phyloP scores from a whole-genome alignment of 2,329 filamentous ascomycete species.

The Leptographium flavum region DNA sequence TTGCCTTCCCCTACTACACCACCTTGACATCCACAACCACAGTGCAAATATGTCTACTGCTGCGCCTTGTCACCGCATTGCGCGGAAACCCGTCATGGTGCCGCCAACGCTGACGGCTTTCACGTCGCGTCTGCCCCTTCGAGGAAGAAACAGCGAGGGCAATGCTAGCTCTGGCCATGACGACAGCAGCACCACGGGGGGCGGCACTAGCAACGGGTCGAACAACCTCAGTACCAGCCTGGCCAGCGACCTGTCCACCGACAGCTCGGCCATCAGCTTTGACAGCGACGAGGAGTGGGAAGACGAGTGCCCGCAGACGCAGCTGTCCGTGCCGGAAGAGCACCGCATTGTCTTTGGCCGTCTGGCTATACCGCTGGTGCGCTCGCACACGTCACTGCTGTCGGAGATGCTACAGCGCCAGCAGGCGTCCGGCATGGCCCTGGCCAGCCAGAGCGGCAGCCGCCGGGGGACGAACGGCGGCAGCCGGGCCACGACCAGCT shows the following conservation, averaged over 20 bases:
- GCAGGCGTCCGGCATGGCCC: not conserved
- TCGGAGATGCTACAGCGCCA: not conserved
- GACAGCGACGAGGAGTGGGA: constrained; percentile 1
- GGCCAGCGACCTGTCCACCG: no score
- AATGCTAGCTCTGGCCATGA: not conserved
- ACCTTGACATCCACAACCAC: no score
- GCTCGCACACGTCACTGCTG: not conserved
- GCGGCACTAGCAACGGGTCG: not conserved
- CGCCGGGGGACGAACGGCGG: not conserved
- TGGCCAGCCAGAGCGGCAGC: not conserved
- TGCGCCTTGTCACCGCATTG: no score
- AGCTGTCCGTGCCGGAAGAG: not conserved
- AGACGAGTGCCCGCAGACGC: not conserved
- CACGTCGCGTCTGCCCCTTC: not conserved
- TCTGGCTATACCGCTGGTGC: not conserved
- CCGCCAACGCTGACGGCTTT: constrained; percentile 4
- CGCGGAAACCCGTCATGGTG: not conserved
- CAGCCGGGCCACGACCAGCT: no score
- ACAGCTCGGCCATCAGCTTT: constrained; percentile 1
- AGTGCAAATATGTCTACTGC: no score
- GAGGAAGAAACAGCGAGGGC: not conserved
- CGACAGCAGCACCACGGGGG: not conserved
- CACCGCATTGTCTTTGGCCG: not conserved
- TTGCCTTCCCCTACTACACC: no score
- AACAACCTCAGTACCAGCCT: not conserved